These are phyloP conservation scores for Botryobasidium botryosum DNA, from an alignment of 768 basidiomycete genomes.

Conservation along the genomic window DNA sequence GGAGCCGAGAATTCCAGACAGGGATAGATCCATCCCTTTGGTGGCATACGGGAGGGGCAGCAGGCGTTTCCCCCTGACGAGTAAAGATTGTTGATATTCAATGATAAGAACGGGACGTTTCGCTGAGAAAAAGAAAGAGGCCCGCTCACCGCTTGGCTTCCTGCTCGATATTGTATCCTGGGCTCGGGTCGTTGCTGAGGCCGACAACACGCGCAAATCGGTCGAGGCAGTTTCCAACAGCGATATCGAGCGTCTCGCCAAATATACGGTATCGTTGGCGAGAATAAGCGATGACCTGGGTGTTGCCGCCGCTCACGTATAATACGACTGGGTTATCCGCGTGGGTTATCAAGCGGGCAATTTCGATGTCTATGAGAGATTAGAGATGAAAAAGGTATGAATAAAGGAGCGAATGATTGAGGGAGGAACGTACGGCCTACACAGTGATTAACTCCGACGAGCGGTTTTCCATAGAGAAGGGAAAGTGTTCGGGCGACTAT, in stretches of 20 bases:
- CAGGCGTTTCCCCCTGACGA: conserved; percentile 51
- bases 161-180: conserved; percentile 95
- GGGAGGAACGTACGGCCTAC: conserved; percentile 62
- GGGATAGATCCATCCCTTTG: conserved; percentile 95
- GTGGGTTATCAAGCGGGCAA: conserved; percentile 89
- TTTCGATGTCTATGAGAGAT: conserved; percentile 70
- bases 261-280: conserved; percentile 96
- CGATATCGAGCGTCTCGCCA: conserved; percentile 96
- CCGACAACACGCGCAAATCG: conserved; percentile 91
- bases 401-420: conserved; percentile 8
- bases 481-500: conserved; percentile 84
- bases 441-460: conserved; percentile 98
- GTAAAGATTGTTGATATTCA: background rate
- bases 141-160: conserved; percentile 66
- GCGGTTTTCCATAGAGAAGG: conserved; percentile 72
- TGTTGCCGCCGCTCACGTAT: conserved; percentile 97
- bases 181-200: conserved; percentile 86
- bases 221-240: conserved; percentile 97
- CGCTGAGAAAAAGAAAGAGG: background rate
- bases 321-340: conserved; percentile 92
- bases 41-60: conserved; percentile 83
- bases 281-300: conserved; percentile 97
- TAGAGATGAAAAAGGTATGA: background rate
- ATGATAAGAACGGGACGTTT: conserved; percentile 1
- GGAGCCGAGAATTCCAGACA: conserved; percentile 86